Percentiles rank a stretch among this genome's conserved stretches.
Conservation (phyloP, 495 filamentous ascomycete genomes). For the Cercophora newfieldiana region DNA sequence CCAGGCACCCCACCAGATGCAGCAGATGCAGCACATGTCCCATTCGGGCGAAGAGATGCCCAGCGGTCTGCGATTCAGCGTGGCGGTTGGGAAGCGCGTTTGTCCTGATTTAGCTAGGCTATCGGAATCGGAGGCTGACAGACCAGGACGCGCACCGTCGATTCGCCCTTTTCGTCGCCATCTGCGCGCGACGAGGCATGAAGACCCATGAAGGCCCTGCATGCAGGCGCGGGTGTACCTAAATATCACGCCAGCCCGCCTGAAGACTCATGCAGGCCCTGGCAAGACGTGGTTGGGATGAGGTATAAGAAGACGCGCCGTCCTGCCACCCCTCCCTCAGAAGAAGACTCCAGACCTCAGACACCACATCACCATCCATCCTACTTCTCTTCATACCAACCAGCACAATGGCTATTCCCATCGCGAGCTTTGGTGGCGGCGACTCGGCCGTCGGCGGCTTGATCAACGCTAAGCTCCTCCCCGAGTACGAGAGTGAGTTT, state of each 20-base stretch:
- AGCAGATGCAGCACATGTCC: background rate
- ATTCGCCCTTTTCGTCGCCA: background rate
- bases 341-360: too few relatives aligned
- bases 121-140: background rate
- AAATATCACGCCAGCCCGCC: background rate
- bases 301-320: background rate
- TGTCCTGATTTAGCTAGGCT: background rate
- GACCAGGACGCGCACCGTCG: background rate
- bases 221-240: background rate
- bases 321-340: background rate
- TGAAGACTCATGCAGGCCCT: background rate
- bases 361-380: background rate
- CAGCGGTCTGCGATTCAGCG: background rate
- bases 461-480: conserved; percentile 26
- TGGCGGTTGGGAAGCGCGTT: background rate
- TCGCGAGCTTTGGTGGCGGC: conserved; percentile 29
- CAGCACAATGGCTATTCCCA: conserved; percentile 20
- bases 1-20: background rate
- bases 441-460: conserved; percentile 24
- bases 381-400: background rate
- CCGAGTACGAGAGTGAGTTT: conserved; percentile 33
- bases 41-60: background rate
- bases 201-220: background rate
- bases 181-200: background rate
- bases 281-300: background rate